These are phyloP conservation scores for Polytrichum formosum DNA, from an alignment of 225 moss, liverwort and hornwort species.

Conservation along the genomic window DNA sequence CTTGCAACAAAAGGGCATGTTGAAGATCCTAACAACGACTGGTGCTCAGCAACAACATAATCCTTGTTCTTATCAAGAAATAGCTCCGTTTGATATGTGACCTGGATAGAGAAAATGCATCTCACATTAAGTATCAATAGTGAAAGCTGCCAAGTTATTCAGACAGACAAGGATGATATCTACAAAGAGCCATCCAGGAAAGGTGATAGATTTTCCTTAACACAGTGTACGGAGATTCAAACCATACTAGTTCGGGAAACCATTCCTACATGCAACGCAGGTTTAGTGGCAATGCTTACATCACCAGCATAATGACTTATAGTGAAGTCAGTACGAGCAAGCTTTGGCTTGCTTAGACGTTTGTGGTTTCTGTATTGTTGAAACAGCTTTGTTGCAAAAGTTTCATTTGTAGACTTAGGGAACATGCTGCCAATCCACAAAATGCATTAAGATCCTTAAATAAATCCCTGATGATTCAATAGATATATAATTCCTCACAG, in stretches of 20 bases:
- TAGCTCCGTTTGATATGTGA: slow-evolving; percentile 65
- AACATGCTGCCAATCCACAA: slow-evolving; percentile 52
- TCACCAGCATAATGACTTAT: slow-evolving; percentile 77
- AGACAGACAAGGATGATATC: background rate
- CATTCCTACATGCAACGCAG: background rate
- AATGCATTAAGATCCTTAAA: background rate
- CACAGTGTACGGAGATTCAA: too few relatives aligned
- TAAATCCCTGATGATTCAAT: too few relatives aligned
- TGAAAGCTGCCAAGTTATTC: background rate
- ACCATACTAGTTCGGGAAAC: too few relatives aligned
- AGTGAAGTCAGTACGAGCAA: slow-evolving; percentile 63
- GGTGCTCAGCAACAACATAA: slow-evolving; percentile 74
- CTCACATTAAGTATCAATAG: background rate
- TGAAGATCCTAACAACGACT: slow-evolving; percentile 65
- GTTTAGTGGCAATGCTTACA: slow-evolving; percentile 23
- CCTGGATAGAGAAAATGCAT: slow-evolving; percentile 16
- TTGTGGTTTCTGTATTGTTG: slow-evolving; percentile 68
- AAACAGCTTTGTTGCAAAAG: slow-evolving; percentile 64
- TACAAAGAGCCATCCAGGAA: background rate
- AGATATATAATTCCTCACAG: too few relatives aligned
- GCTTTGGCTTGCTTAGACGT: slow-evolving; percentile 71
- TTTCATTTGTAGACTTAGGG: slow-evolving; percentile 72
- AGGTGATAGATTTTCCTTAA: background rate
- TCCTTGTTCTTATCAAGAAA: slow-evolving; percentile 76
- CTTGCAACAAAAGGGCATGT: slow-evolving; percentile 56